Base-by-base conservation (phyloP, 2,329 filamentous ascomycete genomes). In the Paraconiothyrium sp. region DNA sequence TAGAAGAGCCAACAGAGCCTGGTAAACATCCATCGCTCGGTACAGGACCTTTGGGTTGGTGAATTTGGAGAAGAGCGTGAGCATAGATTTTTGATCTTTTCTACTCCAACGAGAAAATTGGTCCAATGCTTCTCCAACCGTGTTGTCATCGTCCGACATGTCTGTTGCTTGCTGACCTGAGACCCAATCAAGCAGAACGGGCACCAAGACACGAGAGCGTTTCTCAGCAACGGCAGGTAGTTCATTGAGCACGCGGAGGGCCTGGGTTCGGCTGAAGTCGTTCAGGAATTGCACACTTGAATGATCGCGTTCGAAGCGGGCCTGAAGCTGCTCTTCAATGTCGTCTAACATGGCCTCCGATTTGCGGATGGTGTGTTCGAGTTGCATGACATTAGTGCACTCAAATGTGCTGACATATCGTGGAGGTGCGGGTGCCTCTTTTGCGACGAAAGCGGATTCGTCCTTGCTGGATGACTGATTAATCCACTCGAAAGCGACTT, bases 11-110 rank as follows among this genome's bases (percentile, higher is more conserved):
- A 97, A 82, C 27, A 98, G 83, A 16, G 92, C 89, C 8, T 86
- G 80, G 70, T 94, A 92, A 0, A 97, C 94, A 58, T 92, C 89
- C 10, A 88, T 83, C 35, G 91, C 87, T 71, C 89, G 91, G 78
- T 89, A 98, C 4, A 99, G 82, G 0, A 93, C 93, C 70, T 86
- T 91, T 0, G 95, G 93, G 73, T 99, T 99, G 52, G 86, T 82
- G 73, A 98, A 98, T 64, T 93, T 89, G 0, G 91, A 87, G 73
- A 99, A 93, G 6, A 99, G 84, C 1, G 85, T 85, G 37, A 99
- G 84, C 72, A 97, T 88, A 1, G 90, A 86, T 75, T 97, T 94
- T 66, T 94, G 90, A 74, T 99, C 95, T 61, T 88, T 88, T 59
- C 93, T 82, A 24, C 87, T 86, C 91, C 92, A 95, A n/a, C 67